A percentile compares a stretch with the other conserved stretches of the same genome.
phyloP scores from a whole-genome alignment of 2,329 filamentous ascomycete species.

The Aschersonia sp. region DNA sequence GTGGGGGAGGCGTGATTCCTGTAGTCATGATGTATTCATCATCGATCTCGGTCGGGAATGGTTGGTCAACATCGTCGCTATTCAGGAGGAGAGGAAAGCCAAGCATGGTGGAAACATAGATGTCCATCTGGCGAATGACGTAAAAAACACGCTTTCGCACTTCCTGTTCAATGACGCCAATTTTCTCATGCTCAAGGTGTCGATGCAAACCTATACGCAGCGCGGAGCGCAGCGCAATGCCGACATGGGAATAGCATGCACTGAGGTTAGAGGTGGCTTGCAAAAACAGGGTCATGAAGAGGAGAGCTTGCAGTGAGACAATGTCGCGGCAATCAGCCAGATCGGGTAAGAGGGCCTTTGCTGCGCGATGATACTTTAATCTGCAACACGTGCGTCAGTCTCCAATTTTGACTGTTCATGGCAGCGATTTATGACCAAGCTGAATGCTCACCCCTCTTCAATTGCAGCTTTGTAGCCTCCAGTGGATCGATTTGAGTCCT shows the following conservation, averaged over 20 bases:
- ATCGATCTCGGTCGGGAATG: constrained; percentile 48
- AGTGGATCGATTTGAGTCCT: constrained; percentile 33
- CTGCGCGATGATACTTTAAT: constrained; percentile 59
- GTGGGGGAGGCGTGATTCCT: constrained; percentile 38
- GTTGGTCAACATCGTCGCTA: constrained; percentile 53
- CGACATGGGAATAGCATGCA: constrained; percentile 68
- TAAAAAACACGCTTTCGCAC: constrained; percentile 52
- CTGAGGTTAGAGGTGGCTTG: constrained; percentile 68
- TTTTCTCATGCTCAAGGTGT: constrained; percentile 48
- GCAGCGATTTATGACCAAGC: background rate
- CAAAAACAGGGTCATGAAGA: constrained; percentile 71
- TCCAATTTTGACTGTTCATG: background rate
- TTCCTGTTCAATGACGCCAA: constrained; percentile 50
- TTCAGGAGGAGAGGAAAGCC: constrained; percentile 51
- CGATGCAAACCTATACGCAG: constrained; percentile 67
- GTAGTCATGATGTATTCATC: constrained; percentile 52
- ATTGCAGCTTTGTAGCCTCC: constrained; percentile 34
- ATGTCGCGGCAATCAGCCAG: constrained; percentile 60
- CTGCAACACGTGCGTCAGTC: constrained; percentile 23
- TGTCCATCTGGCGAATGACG: constrained; percentile 56
- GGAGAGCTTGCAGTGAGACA: constrained; percentile 56
- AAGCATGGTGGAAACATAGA: constrained; percentile 52
- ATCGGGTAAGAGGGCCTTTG: constrained; percentile 50
- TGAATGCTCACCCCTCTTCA: constrained; percentile 36
- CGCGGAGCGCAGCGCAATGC: constrained; percentile 63